phyloP scores from a whole-genome alignment of 2,329 filamentous ascomycete genomes.

The Aspergillaceae sp. region DNA sequence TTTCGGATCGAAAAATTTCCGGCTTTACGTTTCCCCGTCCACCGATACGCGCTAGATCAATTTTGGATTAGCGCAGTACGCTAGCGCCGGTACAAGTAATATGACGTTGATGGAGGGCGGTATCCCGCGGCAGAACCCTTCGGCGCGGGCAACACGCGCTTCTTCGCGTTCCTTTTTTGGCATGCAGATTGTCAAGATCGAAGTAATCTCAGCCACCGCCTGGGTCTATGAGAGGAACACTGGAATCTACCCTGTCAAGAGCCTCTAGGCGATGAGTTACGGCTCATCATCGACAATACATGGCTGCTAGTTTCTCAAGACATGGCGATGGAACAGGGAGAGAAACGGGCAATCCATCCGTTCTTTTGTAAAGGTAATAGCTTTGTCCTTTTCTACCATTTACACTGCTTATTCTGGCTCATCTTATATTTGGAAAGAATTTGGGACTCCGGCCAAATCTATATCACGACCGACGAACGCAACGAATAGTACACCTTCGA shows the following conservation, averaged over 20 bases:
- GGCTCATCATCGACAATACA: constrained; percentile 16
- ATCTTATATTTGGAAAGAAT: constrained; percentile 4
- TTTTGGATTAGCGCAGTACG: constrained; percentile 5
- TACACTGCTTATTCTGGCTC: neutral
- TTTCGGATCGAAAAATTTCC: constrained; percentile 28
- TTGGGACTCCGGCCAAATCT: constrained; percentile 1
- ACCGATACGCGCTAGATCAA: constrained; percentile 6
- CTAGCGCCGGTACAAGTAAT: constrained; percentile 3
- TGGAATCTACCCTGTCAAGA: neutral
- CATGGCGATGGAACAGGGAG: constrained; percentile 31
- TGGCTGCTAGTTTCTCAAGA: constrained; percentile 11
- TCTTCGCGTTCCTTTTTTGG: constrained; percentile 11
- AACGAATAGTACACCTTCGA: neutral
- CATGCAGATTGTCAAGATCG: neutral
- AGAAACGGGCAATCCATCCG: constrained; percentile 32
- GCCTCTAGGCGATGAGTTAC: constrained; percentile 14
- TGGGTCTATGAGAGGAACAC: too few relatives aligned
- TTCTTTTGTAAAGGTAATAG: constrained; percentile 33
- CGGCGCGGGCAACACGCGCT: constrained; percentile 13
- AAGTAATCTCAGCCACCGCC: too few relatives aligned
- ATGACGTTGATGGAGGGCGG: constrained; percentile 10
- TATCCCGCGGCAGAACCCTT: neutral
- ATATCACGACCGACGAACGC: neutral
- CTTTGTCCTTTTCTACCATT: constrained; percentile 3
- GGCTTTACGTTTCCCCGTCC: constrained; percentile 21